These are phyloP conservation scores for Acacia acuminata DNA, from an alignment of 306 rosid species.

Conservation along the genomic window DNA sequence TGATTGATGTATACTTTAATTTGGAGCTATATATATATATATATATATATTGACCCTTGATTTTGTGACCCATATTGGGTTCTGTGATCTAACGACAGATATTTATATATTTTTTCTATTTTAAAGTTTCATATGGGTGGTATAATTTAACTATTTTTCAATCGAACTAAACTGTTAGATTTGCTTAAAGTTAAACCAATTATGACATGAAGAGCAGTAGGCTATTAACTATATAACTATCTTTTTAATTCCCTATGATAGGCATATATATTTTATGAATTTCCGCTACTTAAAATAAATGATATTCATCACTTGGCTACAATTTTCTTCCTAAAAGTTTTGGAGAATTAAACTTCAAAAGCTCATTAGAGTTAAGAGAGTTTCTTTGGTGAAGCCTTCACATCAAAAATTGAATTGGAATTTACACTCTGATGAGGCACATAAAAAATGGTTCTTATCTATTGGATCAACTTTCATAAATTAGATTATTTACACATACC, in stretches of 20 bases:
- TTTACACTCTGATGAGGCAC: not conserved
- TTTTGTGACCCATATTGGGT: conserved; percentile 24
- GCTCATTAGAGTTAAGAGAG: not conserved
- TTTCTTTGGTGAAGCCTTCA: not conserved
- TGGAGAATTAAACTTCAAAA: not conserved
- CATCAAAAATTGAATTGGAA: not conserved
- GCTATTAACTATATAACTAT: not conserved
- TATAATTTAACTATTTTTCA: not conserved
- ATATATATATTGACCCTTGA: conserved; percentile 28
- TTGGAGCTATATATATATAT: conserved; percentile 12
- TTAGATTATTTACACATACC: not conserved
- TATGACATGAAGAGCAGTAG: not conserved
- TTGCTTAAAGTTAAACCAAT: conserved; percentile 1
- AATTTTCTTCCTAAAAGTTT: not conserved
- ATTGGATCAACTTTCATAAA: not conserved
- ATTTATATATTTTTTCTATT: not conserved
- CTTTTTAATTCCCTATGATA: not conserved
- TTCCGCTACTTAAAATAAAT: not conserved
- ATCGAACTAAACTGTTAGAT: not conserved
- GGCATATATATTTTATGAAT: not conserved
- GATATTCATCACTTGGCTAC: not conserved
- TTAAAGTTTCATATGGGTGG: not conserved
- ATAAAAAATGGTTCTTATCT: not conserved
- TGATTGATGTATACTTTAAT: not conserved
- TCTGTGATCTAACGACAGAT: conserved; percentile 5